phyloP scores from a whole-genome alignment of 2,329 filamentous ascomycete species.

The Fusarium sp. region DNA sequence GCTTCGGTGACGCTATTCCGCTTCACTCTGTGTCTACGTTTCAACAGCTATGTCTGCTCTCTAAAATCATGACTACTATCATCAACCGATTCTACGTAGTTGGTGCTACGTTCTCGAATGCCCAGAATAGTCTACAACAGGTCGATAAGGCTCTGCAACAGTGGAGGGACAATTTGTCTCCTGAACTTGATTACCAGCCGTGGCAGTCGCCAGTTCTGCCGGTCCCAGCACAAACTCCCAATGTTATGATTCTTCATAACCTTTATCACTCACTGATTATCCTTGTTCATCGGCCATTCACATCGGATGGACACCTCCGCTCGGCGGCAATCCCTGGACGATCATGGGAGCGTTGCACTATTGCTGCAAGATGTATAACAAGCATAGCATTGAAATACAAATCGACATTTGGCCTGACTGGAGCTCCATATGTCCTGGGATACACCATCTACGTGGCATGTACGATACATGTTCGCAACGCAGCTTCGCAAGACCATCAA shows the following conservation, averaged over 20 bases:
- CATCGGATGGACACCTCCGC: conserved; percentile 20
- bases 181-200: conserved; percentile 11
- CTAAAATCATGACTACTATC: conserved; percentile 20
- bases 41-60: conserved; percentile 19
- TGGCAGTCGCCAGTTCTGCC: not conserved
- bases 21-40: conserved; percentile 21
- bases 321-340: not conserved
- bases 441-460: conserved; percentile 22
- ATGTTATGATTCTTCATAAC: conserved; percentile 21
- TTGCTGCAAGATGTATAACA: conserved; percentile 15
- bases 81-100: conserved; percentile 27
- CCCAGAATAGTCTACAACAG: conserved; percentile 4
- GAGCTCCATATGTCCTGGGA: conserved; percentile 18
- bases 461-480: conserved; percentile 20
- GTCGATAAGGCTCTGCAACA: conserved; percentile 13
- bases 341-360: conserved; percentile 20
- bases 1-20: not conserved
- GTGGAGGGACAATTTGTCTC: conserved; percentile 6
- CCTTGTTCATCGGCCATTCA: conserved; percentile 18
- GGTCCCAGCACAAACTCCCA: conserved; percentile 3
- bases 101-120: conserved; percentile 13
- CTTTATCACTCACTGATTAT: conserved; percentile 17
- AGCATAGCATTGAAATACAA: conserved; percentile 15
- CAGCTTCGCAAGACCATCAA: conserved; percentile 5
- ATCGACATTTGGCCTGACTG: not conserved